Base-by-base conservation (phyloP, 306 rosid genomes). In the Medicago ruthenica region DNA sequence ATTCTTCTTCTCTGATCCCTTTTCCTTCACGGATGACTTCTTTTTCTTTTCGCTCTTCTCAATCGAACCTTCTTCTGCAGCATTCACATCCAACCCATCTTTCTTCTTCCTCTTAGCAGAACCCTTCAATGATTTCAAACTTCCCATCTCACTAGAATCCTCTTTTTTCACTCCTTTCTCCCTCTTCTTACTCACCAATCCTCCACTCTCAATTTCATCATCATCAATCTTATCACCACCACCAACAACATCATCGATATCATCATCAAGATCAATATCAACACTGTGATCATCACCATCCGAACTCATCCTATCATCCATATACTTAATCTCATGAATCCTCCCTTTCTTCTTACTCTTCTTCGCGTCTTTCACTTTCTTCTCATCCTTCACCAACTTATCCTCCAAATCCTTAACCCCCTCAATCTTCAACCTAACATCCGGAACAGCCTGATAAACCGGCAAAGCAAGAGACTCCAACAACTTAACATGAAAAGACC, bases 401-500 rank as follows among this genome's bases (percentile, higher is more conserved):
- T 48, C 60, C 37, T 14, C 47, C 37, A 8, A 36, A 24, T 5
- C 74, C 76, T 82, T 81, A 21, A 47, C 70, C 1, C 89, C 92
- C 76, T 87, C 92, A 74, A 91, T 85, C 86, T 60, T 88, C 85
- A 88, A 72, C 73, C 9, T 84, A 70, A 74, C 31, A 55, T 87
- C 97, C 4, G 97, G 97, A 8, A 87, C 71, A 0, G 83, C 61
- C 83, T 88, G 88, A 74, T 87, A 94, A 31, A 95, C 8, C 0
- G 98, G 98, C 81, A 95, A 80, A 0, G 97, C 79, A 40, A 95
- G 48, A 0, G 92, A 89, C 48, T 87, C 96, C 76, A 86, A 65
- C 66, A 95, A 8, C 89, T 92, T 95, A 82, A 95, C 57, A 70
- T 92, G 96, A 78, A 95, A 24, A 0, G 97, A 90, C 88, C 97